These are phyloP conservation scores for Exobasidium cylindrosporum DNA, from an alignment of 1,284 basidiomycete species.

Conservation along the genomic window DNA sequence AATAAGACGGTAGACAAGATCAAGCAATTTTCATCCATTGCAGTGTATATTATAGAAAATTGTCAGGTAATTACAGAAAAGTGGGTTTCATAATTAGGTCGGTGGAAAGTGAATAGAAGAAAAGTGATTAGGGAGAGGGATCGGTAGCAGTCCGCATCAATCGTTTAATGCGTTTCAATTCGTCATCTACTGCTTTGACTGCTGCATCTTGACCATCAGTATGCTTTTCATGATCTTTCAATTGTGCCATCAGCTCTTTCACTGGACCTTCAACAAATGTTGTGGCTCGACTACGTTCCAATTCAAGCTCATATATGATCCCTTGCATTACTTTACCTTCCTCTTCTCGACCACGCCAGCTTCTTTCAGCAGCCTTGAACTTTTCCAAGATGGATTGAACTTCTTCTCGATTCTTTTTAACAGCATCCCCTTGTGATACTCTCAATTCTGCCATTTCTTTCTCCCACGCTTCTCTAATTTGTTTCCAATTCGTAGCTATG, in stretches of 20 bases:
- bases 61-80: not conserved
- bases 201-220: conserved; percentile 14
- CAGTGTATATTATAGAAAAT: not conserved
- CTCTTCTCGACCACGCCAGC: conserved; percentile 10
- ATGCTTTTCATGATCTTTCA: conserved; percentile 15
- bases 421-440: conserved; percentile 2
- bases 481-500: conserved; percentile 32
- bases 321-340: conserved; percentile 13
- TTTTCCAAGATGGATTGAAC: conserved; percentile 18
- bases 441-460: conserved; percentile 29
- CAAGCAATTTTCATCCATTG: not conserved
- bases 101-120: not conserved
- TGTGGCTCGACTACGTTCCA: conserved; percentile 11
- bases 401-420: conserved; percentile 17
- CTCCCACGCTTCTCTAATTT: conserved; percentile 23
- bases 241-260: conserved; percentile 12
- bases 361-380: conserved; percentile 22
- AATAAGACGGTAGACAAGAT: not conserved
- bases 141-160: conserved; percentile 10
- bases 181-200: conserved; percentile 12
- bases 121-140: not conserved
- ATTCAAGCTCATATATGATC: conserved; percentile 13
- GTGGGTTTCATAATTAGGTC: not conserved
- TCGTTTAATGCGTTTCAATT: conserved; percentile 13
- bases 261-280: conserved; percentile 4